These are phyloP conservation scores for Stagonosporopsis cucurbitacearum DNA, from an alignment of 2,329 filamentous ascomycete species.

Conservation along the genomic window DNA sequence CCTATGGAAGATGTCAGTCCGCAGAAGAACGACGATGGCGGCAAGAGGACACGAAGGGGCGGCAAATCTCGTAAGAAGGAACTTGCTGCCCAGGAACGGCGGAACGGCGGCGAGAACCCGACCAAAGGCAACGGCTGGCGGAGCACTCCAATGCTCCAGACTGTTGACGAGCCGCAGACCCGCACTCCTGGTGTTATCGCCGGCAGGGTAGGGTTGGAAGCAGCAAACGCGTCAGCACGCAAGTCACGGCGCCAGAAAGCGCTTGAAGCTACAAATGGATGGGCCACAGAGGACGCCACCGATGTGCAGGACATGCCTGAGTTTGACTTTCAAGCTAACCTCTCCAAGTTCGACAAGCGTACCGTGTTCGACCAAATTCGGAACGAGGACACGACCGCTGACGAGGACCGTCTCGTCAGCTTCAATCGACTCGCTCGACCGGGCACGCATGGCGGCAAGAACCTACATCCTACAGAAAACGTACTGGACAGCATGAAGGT, in stretches of 20 bases:
- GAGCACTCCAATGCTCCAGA: slow-evolving; percentile 71
- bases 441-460: slow-evolving; percentile 74
- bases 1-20: slow-evolving; percentile 46
- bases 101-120: slow-evolving; percentile 40
- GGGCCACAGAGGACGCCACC: slow-evolving; percentile 95
- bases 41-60: slow-evolving; percentile 54
- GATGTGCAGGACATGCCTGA: slow-evolving; percentile 93
- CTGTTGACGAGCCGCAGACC: slow-evolving; percentile 53
- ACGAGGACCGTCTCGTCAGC: slow-evolving; percentile 86
- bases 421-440: slow-evolving; percentile 73
- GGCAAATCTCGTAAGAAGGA: slow-evolving; percentile 56
- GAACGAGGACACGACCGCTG: slow-evolving; percentile 86
- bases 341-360: slow-evolving; percentile 94
- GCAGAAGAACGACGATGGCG: slow-evolving; percentile 46
- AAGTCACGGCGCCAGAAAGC: slow-evolving; percentile 57
- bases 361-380: slow-evolving; percentile 90
- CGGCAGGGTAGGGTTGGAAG: slow-evolving; percentile 46
- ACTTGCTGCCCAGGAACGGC: slow-evolving; percentile 50
- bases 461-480: slow-evolving; percentile 89
- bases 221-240: slow-evolving; percentile 47
- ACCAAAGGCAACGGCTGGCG: slow-evolving; percentile 70
- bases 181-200: slow-evolving; percentile 49
- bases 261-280: slow-evolving; percentile 73
- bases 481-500: slow-evolving; percentile 69
- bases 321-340: slow-evolving; percentile 88